Base-by-base conservation (phyloP, 768 basidiomycete genomes). In the Lactarius akahatsu region DNA sequence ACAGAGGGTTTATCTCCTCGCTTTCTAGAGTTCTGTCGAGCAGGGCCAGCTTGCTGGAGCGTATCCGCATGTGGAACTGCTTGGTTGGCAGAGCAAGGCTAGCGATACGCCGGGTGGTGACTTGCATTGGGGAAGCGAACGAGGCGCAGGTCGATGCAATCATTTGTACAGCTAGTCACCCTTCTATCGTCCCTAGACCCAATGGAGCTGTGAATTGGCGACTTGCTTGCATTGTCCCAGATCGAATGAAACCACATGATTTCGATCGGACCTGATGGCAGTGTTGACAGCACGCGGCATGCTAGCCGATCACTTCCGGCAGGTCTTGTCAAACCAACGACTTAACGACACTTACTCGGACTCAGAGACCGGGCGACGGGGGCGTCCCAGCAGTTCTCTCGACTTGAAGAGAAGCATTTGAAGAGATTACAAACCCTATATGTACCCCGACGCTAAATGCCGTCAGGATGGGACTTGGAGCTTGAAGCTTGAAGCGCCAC, bases 1-100 rank as follows among this genome's bases (percentile, higher is more conserved):
- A 34, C n/a, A 40, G 20, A 66, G 56, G n/a, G 18, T 57, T 5
- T 38, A 66, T 28, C 56, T 66, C 57, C 30, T 66, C 56, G 26
- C 57, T 47, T 65, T 65, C 45, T 66, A 57, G 28, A 26, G 61
- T 32, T 30, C 6, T 15, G 50, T 28, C 23, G 23, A 15, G 26
- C 50, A 23, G 4, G 23, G 47, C 47, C n/a, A 13, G n/a, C 47
- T 50, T 3, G 10, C 13, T 50, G 23, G 23, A 50, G 23, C 8
- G 4, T 50, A 23, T 11, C 45, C 4, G 20, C 45, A 47, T n/a
- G 23, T 23, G 47, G 47, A 16, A 4, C 45, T 23, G 11, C 47
- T 50, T 32, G 32, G 32, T 32, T 32, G 32, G 32, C 6, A 8
- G n/a, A 10, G 9, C 23, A 52, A 26, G 26, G 50, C 50, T 52